Percentiles rank a stretch among this genome's conserved stretches.
phyloP scores from a whole-genome alignment of 139 green algal species.

The Chlamydomonas sp. region DNA sequence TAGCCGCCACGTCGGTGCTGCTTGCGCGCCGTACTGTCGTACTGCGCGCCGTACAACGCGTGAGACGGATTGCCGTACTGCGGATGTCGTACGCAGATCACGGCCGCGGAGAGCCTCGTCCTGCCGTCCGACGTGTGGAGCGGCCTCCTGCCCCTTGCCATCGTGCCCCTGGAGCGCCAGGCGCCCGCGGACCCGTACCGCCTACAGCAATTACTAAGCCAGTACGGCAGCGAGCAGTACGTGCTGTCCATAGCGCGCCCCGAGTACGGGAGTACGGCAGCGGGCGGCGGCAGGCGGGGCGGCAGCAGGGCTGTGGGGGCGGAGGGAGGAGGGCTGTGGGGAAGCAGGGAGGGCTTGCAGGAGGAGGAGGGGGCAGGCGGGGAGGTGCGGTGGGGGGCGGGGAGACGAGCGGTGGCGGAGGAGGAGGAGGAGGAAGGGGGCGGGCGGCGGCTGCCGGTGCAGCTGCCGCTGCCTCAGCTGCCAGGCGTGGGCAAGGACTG shows the following conservation, averaged over 20 bases:
- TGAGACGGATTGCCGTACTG: not conserved
- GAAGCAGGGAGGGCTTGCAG: too few species aligned
- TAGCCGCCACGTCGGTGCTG: too few species aligned
- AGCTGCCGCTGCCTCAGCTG: slow-evolving; percentile 26
- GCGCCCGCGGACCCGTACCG: not conserved
- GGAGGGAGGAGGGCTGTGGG: too few species aligned
- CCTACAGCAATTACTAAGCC: not conserved
- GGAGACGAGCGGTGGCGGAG: too few species aligned
- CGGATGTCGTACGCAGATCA: not conserved
- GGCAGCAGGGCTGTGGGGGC: too few species aligned
- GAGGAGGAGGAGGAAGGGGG: too few species aligned
- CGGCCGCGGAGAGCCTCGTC: slow-evolving; percentile 24
- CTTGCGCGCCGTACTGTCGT: too few species aligned
- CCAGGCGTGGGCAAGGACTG: not conserved
- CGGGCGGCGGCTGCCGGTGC: too few species aligned
- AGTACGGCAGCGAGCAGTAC: slow-evolving; percentile 23
- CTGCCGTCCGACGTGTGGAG: slow-evolving; percentile 18
- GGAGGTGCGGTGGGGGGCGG: too few species aligned
- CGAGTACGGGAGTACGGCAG: not conserved
- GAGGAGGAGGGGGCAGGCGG: too few species aligned
- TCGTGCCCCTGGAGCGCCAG: slow-evolving; percentile 5
- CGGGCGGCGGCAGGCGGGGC: not conserved
- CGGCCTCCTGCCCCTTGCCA: slow-evolving; percentile 22
- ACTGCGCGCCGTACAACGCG: too few species aligned
- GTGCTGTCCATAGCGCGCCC: not conserved